Evolutionary conservation across 2,329 filamentous ascomycete genomes (phyloP).

Genomic region (Aspergillus ibericus): DNA sequence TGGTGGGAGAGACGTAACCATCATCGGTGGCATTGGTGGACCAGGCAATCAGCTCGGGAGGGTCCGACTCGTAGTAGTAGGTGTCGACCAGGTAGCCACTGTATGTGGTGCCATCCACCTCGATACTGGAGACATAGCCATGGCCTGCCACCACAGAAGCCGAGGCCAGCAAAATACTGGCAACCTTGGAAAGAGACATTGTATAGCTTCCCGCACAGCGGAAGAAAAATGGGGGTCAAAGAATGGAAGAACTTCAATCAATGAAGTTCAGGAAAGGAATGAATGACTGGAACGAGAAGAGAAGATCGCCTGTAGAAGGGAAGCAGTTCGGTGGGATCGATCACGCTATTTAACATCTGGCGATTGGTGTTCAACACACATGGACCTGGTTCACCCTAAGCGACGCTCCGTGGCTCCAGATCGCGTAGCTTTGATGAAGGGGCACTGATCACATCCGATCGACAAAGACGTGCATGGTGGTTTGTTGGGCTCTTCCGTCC

Average conservation of each 20-base stretch:
- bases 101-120: conserved; percentile 37
- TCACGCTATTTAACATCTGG: neutral
- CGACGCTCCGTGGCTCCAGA: neutral
- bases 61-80: conserved; percentile 32
- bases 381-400: neutral
- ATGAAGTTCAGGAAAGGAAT: neutral
- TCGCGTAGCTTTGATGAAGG: neutral
- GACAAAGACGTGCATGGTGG: neutral
- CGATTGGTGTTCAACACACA: no score
- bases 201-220: neutral
- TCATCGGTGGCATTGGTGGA: conserved; percentile 52
- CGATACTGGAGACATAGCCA: conserved; percentile 37
- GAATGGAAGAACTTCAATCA: conserved; percentile 7
- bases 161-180: conserved; percentile 20
- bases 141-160: conserved; percentile 31
- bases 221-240: neutral
- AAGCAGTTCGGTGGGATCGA: no score
- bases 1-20: conserved; percentile 50
- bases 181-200: conserved; percentile 11
- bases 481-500: neutral
- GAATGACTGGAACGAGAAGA: neutral
- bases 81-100: conserved; percentile 41
- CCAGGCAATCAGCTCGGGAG: conserved; percentile 53
- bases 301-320: neutral
- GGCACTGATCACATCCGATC: neutral